Percentiles rank a stretch among this genome's conserved stretches.
These are phyloP conservation scores for Dissoconium aciculare DNA, from an alignment of 2,329 filamentous ascomycete genomes.

Conservation along the genomic window DNA sequence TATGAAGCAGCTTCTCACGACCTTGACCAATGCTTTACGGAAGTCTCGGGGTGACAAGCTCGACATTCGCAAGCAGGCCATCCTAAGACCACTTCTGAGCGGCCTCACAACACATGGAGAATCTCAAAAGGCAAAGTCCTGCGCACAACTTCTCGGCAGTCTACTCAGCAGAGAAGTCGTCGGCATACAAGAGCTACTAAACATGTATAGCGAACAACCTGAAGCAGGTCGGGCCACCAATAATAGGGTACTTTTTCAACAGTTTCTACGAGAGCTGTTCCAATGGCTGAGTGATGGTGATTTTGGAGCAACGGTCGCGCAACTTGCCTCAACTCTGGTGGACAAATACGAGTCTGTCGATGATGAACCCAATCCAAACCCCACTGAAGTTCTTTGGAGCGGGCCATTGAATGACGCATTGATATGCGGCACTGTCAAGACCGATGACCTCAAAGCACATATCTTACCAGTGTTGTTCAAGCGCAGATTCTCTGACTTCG, in stretches of 20 bases:
- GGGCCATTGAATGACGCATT: slow-evolving; percentile 12
- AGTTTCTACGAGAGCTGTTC: slow-evolving; percentile 11
- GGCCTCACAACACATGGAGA: slow-evolving; percentile 4
- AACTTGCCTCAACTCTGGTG: slow-evolving; percentile 17
- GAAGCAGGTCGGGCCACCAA: not conserved
- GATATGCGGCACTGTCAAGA: slow-evolving; percentile 4
- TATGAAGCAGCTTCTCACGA: slow-evolving; percentile 30
- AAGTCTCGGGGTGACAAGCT: slow-evolving; percentile 8
- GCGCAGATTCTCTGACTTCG: slow-evolving; percentile 26
- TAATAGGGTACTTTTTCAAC: slow-evolving; percentile 2
- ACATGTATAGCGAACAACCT: not conserved
- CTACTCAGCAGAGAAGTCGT: slow-evolving; percentile 11
- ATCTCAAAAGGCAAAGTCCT: slow-evolving; percentile 8
- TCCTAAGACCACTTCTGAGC: slow-evolving; percentile 2
- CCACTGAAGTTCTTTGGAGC: slow-evolving; percentile 15
- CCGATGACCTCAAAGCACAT: slow-evolving; percentile 29
- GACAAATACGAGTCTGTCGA: slow-evolving; percentile 20
- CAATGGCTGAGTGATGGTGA: slow-evolving; percentile 24
- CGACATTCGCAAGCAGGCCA: slow-evolving; percentile 4
- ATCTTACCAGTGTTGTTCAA: slow-evolving; percentile 35
- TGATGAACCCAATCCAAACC: too few species aligned
- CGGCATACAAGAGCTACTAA: slow-evolving; percentile 5
- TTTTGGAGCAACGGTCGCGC: slow-evolving; percentile 21
- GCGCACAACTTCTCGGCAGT: slow-evolving; percentile 11
- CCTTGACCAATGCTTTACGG: slow-evolving; percentile 26